Conservation (phyloP, 352 stramenopile genomes). For the Globisporangium parvum region DNA sequence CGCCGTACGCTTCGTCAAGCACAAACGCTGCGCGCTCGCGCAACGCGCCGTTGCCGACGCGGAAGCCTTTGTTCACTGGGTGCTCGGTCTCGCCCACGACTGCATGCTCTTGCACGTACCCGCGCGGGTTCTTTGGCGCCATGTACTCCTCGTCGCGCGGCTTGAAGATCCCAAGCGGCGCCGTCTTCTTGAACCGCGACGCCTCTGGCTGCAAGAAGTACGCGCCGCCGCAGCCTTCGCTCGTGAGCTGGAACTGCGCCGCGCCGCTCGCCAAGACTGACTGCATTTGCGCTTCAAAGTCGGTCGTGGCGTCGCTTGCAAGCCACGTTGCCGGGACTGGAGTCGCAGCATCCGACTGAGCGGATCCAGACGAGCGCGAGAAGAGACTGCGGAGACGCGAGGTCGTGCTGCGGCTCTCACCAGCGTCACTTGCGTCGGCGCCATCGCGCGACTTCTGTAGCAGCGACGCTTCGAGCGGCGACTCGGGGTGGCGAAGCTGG, state of each 20-base stretch:
- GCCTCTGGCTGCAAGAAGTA: constrained; percentile 46
- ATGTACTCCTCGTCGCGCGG: constrained; percentile 98
- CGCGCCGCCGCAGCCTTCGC: constrained; percentile 71
- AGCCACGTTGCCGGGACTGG: constrained; percentile 28
- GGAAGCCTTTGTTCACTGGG: constrained; percentile 81
- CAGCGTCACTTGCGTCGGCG: neutral
- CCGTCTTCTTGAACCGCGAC: constrained; percentile 15
- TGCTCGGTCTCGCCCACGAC: constrained; percentile 78
- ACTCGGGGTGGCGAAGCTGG: constrained; percentile 5
- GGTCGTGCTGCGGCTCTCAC: neutral
- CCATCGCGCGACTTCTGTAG: neutral
- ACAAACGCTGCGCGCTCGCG: constrained; percentile 82
- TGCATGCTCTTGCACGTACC: constrained; percentile 85
- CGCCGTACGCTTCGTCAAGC: constrained; percentile 67
- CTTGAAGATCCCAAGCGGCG: constrained; percentile 92
- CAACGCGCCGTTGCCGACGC: constrained; percentile 77
- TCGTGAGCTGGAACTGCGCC: constrained; percentile 57
- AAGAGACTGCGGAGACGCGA: constrained; percentile 6
- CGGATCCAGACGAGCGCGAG: neutral
- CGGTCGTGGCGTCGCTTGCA: constrained; percentile 29
- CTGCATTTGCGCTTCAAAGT: constrained; percentile 39
- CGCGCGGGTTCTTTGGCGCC: constrained; percentile 96
- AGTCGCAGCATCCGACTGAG: neutral
- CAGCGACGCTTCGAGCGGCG: neutral
- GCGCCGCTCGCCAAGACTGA: constrained; percentile 22